phyloP scores from a whole-genome alignment of 331 rosid species.

The Acacia concinna region DNA sequence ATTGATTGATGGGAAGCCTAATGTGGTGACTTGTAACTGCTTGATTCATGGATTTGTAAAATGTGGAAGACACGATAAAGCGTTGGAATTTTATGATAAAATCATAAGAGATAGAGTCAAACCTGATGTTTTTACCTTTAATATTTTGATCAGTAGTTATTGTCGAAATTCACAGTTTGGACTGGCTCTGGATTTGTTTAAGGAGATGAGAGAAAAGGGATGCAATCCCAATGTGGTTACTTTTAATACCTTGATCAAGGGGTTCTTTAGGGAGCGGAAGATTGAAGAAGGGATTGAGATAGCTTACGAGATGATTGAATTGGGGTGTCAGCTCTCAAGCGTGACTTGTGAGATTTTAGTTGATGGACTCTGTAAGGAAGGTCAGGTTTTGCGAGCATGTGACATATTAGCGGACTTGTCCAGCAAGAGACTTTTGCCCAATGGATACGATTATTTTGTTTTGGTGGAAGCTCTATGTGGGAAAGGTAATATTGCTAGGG shows the following conservation, averaged over 20 bases:
- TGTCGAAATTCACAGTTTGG: conserved; percentile 61
- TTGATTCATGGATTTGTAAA: conserved; percentile 85
- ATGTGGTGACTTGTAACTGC: conserved; percentile 53
- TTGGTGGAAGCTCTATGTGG: conserved; percentile 58
- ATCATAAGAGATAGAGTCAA: conserved; percentile 56
- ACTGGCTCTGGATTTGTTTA: conserved; percentile 68
- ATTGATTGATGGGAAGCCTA: conserved; percentile 75
- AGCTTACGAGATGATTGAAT: conserved; percentile 81
- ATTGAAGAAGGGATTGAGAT: conserved; percentile 71
- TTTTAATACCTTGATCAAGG: conserved; percentile 79
- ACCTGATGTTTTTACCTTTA: conserved; percentile 78
- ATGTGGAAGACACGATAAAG: conserved; percentile 45
- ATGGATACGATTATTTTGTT: conserved; percentile 59
- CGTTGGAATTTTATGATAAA: conserved; percentile 54
- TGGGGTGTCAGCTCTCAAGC: conserved; percentile 53
- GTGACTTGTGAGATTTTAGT: conserved; percentile 81
- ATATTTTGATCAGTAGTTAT: conserved; percentile 78
- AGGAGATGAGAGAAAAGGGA: conserved; percentile 71
- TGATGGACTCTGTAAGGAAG: conserved; percentile 69
- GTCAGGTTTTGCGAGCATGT: conserved; percentile 45
- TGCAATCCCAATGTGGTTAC: conserved; percentile 84
- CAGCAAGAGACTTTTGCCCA: conserved; percentile 52
- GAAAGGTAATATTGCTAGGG: conserved; percentile 43
- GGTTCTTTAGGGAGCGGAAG: conserved; percentile 68
- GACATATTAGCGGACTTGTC: conserved; percentile 59